Evolutionary conservation across 331 rosid species (phyloP), one percentile per base, ranked within the genome.

Genomic region (Prunus yedoensis): DNA sequence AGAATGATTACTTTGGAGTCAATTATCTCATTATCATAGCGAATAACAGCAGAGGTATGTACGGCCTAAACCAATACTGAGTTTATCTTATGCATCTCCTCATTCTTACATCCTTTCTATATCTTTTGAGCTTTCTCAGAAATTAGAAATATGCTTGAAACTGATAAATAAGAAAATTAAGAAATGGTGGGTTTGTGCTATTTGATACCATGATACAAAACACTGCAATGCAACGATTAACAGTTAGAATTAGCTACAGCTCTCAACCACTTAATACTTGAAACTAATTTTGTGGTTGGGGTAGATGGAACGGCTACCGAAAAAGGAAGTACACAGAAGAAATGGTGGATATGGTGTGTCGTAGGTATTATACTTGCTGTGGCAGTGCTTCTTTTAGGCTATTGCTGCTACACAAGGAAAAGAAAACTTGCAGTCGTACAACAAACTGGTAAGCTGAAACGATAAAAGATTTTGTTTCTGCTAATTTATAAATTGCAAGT

Each of bases 331-430:
- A 11, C 57, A 38, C 23, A 32, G 57, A 68, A 25, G 8, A 57
- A 20, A 74, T 66, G 78, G 78, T 49, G 73, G 68, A 46, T 45
- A 68, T 79, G 83, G 83, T 58, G 43, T 16, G 58, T 73, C 1
- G 0, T 66, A 16, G 83, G 68, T 52, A 58, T 66, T 66, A 8
- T 17, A 35, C 27, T 68, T 66, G 74, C 25, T 4, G 18, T 12
- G 49, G 77, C 74, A 56, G 18, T 73, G 21, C 57, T 79, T 21
- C 61, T 66, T 66, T 38, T 43, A 14, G 61, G 75, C 46, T 73
- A 79, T 30, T 58, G 73, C 5, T 47, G 53, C 70, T 74, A 79
- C 49, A 66, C 1, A 32, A 73, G 74, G 74, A 73, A 46, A 27
- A 79, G 62, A 66, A 54, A 53, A 43, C 17, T 57, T 50, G 16